Conservation (phyloP, 2,329 filamentous ascomycete genomes). For the Stagonosporopsis chrysanthemi region DNA sequence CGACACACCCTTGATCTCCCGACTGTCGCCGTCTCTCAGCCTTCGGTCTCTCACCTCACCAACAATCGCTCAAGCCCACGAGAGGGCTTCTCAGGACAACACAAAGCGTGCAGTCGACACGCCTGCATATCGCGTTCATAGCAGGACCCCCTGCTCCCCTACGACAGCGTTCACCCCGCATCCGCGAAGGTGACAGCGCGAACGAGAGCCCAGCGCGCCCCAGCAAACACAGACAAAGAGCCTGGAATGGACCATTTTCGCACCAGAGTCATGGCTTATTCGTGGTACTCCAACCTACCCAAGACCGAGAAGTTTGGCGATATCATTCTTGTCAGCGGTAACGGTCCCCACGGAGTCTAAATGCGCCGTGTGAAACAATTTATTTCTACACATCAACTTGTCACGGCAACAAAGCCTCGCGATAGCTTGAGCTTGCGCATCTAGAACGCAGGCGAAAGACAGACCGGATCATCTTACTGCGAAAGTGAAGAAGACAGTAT, state of each 20-base stretch:
- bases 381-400: slow-evolving; percentile 1
- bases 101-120: slow-evolving; percentile 13
- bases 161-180: slow-evolving; percentile 25
- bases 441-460: background rate
- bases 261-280: slow-evolving; percentile 36
- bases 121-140: slow-evolving; percentile 18
- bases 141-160: slow-evolving; percentile 26
- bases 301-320: slow-evolving; percentile 34
- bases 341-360: slow-evolving; percentile 35
- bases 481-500: background rate
- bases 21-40: slow-evolving; percentile 2
- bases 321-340: slow-evolving; percentile 28
- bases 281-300: slow-evolving; percentile 32
- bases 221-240: slow-evolving; percentile 14
- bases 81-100: slow-evolving; percentile 15
- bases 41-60: slow-evolving; percentile 8
- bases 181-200: slow-evolving; percentile 21
- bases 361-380: slow-evolving; percentile 14
- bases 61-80: slow-evolving; percentile 21
- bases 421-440: background rate
- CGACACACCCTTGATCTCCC: slow-evolving; percentile 7
- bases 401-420: background rate
- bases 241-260: slow-evolving; percentile 31
- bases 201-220: slow-evolving; percentile 3
- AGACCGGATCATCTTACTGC: background rate